phyloP scores from a whole-genome alignment of 345 rosid genomes.

The Eucalyptus polyanthemos region DNA sequence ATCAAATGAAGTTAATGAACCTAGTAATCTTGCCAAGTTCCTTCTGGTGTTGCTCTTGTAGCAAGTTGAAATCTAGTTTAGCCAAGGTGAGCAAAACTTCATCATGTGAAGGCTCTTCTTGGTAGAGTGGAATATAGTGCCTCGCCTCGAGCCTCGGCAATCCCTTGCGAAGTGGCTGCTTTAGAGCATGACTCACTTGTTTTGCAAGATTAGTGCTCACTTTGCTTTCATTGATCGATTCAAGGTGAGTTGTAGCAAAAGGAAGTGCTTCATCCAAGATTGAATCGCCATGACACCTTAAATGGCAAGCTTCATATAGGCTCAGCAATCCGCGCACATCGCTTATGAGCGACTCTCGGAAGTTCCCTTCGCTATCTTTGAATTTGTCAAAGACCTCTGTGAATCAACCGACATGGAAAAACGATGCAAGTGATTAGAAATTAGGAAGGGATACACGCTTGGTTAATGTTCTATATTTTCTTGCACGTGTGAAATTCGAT shows the following conservation, averaged over 20 bases:
- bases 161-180: neutral
- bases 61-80: too few relatives aligned
- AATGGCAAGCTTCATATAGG: slow-evolving; percentile 1
- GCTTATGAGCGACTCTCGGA: neutral
- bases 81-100: too few relatives aligned
- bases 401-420: neutral
- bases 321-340: neutral
- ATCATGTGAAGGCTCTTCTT: neutral
- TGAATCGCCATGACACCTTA: neutral
- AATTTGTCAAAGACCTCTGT: neutral
- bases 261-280: neutral
- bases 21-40: too few relatives aligned
- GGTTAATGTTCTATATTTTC: neutral
- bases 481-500: neutral
- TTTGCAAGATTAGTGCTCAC: neutral
- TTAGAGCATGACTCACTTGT: neutral
- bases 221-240: neutral
- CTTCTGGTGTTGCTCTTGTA: too few relatives aligned
- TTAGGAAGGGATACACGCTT: neutral
- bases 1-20: too few relatives aligned
- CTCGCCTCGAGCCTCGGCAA: neutral
- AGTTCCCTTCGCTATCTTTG: neutral
- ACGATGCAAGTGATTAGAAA: neutral
- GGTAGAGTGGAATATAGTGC: neutral
- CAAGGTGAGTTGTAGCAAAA: neutral